phyloP scores from a whole-genome alignment of 768 basidiomycete genomes.

The Dentipellis fragilis region DNA sequence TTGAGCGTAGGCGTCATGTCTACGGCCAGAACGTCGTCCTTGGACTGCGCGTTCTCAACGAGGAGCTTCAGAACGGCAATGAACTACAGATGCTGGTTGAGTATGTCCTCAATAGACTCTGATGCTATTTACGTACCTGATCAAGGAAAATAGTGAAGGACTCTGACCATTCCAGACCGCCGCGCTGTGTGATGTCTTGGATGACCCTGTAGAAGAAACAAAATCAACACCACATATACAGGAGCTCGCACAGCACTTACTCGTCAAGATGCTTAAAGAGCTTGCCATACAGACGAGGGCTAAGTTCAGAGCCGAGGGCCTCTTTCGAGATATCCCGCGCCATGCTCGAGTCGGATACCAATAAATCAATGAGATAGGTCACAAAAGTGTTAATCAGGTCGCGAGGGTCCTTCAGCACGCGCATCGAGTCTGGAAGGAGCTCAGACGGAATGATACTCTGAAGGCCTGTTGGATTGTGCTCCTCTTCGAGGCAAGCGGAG shows the following conservation, averaged over 20 bases:
- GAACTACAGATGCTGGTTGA: constrained; percentile 32
- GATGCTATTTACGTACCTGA: constrained; percentile 36
- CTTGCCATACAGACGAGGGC: constrained; percentile 53
- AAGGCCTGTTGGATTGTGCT: constrained; percentile 39
- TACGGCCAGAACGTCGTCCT: constrained; percentile 45
- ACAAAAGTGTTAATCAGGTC: constrained; percentile 59
- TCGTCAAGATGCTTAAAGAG: constrained; percentile 65
- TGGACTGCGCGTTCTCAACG: constrained; percentile 57
- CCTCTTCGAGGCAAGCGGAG: constrained; percentile 50
- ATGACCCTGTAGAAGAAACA: constrained; percentile 33
- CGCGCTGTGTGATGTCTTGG: constrained; percentile 37
- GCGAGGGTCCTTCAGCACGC: constrained; percentile 48
- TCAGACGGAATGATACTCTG: constrained; percentile 43
- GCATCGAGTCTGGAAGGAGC: constrained; percentile 62
- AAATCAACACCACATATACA: background rate
- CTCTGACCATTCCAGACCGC: constrained; percentile 33
- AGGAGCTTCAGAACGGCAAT: constrained; percentile 68
- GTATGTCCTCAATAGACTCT: background rate
- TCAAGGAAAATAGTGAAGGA: constrained; percentile 52
- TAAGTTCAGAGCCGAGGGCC: constrained; percentile 72
- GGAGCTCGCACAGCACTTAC: constrained; percentile 32
- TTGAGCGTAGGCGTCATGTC: constrained; percentile 28
- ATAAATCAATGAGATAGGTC: constrained; percentile 53
- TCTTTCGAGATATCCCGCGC: constrained; percentile 76
- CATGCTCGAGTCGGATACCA: constrained; percentile 51